These are phyloP conservation scores for Penium margaritaceum DNA, from an alignment of 139 green algal species.

Conservation along the genomic window DNA sequence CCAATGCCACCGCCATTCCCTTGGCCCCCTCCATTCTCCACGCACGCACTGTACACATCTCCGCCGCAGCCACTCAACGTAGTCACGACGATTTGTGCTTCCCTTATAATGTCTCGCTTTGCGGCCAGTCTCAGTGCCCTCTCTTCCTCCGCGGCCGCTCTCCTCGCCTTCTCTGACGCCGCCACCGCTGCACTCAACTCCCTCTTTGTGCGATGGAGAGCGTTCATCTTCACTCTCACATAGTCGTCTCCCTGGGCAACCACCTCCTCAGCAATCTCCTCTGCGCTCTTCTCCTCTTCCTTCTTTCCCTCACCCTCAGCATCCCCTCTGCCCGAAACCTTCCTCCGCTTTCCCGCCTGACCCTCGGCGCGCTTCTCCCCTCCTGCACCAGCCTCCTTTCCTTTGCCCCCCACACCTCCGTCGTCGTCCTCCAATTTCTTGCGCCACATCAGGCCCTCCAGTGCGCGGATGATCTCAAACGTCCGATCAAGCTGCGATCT, in stretches of 20 bases:
- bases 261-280: conserved; percentile 7
- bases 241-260: conserved; percentile 12
- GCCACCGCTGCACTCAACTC: conserved; percentile 21
- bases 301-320: conserved; percentile 3
- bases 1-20: not conserved
- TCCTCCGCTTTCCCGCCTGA: not conserved
- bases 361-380: not conserved
- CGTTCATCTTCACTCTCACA: conserved; percentile 21
- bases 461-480: conserved; percentile 19
- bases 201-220: conserved; percentile 15
- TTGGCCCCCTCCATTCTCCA: conserved; percentile 3
- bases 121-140: conserved; percentile 12
- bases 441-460: conserved; percentile 8
- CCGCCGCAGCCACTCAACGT: conserved; percentile 39
- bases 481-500: conserved; percentile 11
- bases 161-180: conserved; percentile 1
- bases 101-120: conserved; percentile 24
- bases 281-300: conserved; percentile 7
- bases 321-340: not conserved
- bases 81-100: conserved; percentile 36
- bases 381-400: conserved; percentile 10
- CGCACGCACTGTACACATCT: conserved; percentile 30
- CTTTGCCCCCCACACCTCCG: not conserved
- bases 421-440: conserved; percentile 17
- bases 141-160: conserved; percentile 18